Percentiles rank a stretch among this genome's conserved stretches.
Evolutionary conservation across 345 rosid species (phyloP).

Genomic region (rapeseed (Brassica napus)): Da-Ae NC_063437.1:7707001-7707500

Average conservation of each 20-base stretch:
- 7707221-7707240: slow-evolving; percentile 59
- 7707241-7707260: slow-evolving; percentile 25
- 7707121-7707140: slow-evolving; percentile 67
- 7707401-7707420: slow-evolving; percentile 70
- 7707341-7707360: slow-evolving; percentile 84
- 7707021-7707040: neutral
- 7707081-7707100: slow-evolving; percentile 56
- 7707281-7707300: neutral
- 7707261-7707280: neutral
- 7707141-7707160: slow-evolving; percentile 97
- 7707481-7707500: slow-evolving; percentile 39
- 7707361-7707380: slow-evolving; percentile 59
- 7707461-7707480: slow-evolving; percentile 50
- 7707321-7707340: slow-evolving; percentile 65
- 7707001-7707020: slow-evolving; percentile 57
- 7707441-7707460: slow-evolving; percentile 67
- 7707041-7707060: neutral
- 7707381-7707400: slow-evolving; percentile 67
- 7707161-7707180: slow-evolving; percentile 95
- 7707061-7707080: neutral
- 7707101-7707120: slow-evolving; percentile 78
- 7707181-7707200: slow-evolving; percentile 67
- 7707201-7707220: slow-evolving; percentile 78
- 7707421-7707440: slow-evolving; percentile 47
- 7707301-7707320: neutral